Percentiles rank a stretch among this genome's conserved stretches.
Conservation (phyloP, 148 eudicot species). For the Dianthus caryophyllus region DNA sequence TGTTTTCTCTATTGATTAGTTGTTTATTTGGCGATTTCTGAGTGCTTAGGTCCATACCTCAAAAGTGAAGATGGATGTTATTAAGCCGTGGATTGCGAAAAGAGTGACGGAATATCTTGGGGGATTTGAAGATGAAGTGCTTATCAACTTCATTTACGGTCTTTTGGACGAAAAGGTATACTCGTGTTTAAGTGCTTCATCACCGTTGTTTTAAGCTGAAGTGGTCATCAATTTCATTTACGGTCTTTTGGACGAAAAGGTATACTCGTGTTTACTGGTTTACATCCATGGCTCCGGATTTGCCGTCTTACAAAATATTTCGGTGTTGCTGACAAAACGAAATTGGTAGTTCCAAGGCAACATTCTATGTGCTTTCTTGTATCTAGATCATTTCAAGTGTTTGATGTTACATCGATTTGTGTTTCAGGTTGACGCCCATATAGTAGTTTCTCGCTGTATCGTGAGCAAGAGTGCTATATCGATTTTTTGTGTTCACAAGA, state of each 20-base stretch:
- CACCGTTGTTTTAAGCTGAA: constrained; percentile 98
- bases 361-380: too few species aligned
- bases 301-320: too few species aligned
- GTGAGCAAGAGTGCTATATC: not conserved
- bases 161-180: constrained; percentile 87
- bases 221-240: constrained; percentile 88
- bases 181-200: not conserved
- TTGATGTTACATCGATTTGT: not conserved
- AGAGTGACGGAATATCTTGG: constrained; percentile 88
- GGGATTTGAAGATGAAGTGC: constrained; percentile 97
- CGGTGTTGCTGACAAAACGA: too few species aligned
- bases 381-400: too few species aligned
- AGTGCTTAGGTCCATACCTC: constrained; percentile 62
- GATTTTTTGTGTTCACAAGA: too few species aligned
- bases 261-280: constrained; percentile 15
- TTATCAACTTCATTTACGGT: constrained; percentile 79
- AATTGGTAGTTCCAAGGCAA: too few species aligned
- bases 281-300: not conserved
- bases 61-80: constrained; percentile 94
- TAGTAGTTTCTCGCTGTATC: too few species aligned
- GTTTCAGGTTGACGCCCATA: too few species aligned
- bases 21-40: constrained; percentile 3
- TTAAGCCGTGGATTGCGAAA: constrained; percentile 89
- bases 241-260: constrained; percentile 86
- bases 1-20: not conserved